Evolutionary conservation across 2,329 filamentous ascomycete genomes (phyloP).

Genomic region (Mariannaea elegans): DNA sequence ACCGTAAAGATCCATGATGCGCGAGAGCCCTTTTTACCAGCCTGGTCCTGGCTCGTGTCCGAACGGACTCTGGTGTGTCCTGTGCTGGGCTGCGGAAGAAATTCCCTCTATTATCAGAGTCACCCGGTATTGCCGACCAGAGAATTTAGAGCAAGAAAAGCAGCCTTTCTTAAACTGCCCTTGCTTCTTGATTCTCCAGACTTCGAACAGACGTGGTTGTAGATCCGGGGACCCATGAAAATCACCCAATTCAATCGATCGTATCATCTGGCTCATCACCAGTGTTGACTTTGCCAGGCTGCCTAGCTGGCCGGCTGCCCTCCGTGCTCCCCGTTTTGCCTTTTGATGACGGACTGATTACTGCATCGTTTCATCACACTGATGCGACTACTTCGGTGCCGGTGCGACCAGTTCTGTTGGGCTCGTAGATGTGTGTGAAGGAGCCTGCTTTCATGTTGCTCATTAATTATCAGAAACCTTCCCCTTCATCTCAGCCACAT

Average conservation of each 20-base stretch:
- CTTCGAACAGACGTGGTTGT: constrained; percentile 21
- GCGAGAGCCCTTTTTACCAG: constrained; percentile 13
- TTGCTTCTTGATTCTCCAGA: constrained; percentile 20
- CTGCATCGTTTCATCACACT: background rate
- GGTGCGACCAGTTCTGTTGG: background rate
- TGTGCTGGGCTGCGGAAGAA: constrained; percentile 25
- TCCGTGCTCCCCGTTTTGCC: constrained; percentile 26
- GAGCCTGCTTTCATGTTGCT: background rate
- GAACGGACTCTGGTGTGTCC: constrained; percentile 17
- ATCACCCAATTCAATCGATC: constrained; percentile 32
- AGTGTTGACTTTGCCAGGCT: constrained; percentile 22
- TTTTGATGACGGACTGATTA: background rate
- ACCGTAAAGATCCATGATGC: constrained; percentile 23
- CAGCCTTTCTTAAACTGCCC: constrained; percentile 11
- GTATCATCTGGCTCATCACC: constrained; percentile 26
- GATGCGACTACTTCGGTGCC: background rate
- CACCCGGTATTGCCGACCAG: constrained; percentile 15
- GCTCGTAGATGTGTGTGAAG: background rate
- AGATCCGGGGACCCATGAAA: constrained; percentile 37
- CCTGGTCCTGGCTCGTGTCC: constrained; percentile 20
- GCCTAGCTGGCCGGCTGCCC: constrained; percentile 19
- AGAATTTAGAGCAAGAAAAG: background rate
- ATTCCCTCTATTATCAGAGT: constrained; percentile 17
- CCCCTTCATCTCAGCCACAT: constrained; percentile 5
- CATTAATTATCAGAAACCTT: background rate